A percentile compares a stretch with the other conserved stretches of the same genome.
Conservation (phyloP, 1,284 basidiomycete species). For the Puccinia hordei region DNA sequence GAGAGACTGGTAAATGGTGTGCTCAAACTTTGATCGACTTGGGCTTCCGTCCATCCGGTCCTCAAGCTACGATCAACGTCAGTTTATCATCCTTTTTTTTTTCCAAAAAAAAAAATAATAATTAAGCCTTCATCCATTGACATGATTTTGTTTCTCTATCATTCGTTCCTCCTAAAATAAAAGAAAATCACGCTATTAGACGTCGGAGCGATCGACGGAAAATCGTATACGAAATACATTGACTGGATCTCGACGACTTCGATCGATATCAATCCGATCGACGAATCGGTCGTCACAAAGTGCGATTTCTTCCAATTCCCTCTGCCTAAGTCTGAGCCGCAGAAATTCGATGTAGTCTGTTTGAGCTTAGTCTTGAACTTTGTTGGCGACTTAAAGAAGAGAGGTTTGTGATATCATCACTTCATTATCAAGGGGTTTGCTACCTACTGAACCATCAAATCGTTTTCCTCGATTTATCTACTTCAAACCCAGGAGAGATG, state of each 20-base stretch:
- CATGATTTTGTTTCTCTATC: background rate
- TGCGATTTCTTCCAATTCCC: conserved; percentile 60
- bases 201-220: conserved; percentile 61
- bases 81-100: background rate
- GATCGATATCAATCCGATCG: conserved; percentile 61
- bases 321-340: conserved; percentile 38
- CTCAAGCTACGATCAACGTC: conserved; percentile 43
- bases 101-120: no score
- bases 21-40: conserved; percentile 53
- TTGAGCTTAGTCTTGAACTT: conserved; percentile 62
- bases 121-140: conserved; percentile 20
- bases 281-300: conserved; percentile 57
- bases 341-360: conserved; percentile 59
- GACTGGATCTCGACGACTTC: conserved; percentile 58
- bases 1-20: conserved; percentile 57
- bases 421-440: background rate
- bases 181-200: conserved; percentile 59
- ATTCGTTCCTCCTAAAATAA: background rate
- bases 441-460: background rate
- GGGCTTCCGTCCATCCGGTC: conserved; percentile 7
- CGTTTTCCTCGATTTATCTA: background rate
- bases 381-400: conserved; percentile 59
- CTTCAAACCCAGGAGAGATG: conserved; percentile 51
- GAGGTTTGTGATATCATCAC: conserved; percentile 53
- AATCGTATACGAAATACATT: conserved; percentile 58